Evolutionary conservation across 2,329 filamentous ascomycete genomes (phyloP).

Genomic region (Didymella pinodella): DNA sequence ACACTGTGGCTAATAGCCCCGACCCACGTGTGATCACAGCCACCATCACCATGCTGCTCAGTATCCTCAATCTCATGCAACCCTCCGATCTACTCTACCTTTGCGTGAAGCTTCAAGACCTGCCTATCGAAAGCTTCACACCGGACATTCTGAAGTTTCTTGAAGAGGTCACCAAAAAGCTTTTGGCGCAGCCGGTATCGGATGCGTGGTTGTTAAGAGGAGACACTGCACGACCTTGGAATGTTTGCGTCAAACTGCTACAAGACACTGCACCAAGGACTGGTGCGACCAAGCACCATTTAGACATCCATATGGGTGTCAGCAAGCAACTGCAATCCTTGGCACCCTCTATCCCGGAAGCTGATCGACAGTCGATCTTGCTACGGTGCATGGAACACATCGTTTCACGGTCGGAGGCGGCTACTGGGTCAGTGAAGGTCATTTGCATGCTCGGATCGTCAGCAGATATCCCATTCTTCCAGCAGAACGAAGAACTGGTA

Average conservation of each 20-base stretch:
- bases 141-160: constrained; percentile 44
- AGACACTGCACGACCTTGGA: constrained; percentile 55
- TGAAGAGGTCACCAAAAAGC: constrained; percentile 35
- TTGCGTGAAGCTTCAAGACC: constrained; percentile 70
- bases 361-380: constrained; percentile 70
- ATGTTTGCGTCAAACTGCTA: constrained; percentile 71
- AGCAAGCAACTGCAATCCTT: constrained; percentile 68
- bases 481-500: constrained; percentile 35
- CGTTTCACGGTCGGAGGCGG: constrained; percentile 66
- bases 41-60: constrained; percentile 71
- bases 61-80: constrained; percentile 57
- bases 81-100: constrained; percentile 63
- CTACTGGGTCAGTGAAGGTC: constrained; percentile 76
- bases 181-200: constrained; percentile 23
- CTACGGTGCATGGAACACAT: constrained; percentile 74
- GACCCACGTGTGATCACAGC: constrained; percentile 86
- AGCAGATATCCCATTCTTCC: constrained; percentile 36
- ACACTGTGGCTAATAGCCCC: constrained; percentile 79
- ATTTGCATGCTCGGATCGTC: constrained; percentile 47
- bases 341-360: constrained; percentile 64
- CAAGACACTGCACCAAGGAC: constrained; percentile 70
- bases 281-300: constrained; percentile 65
- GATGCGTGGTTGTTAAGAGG: constrained; percentile 26
- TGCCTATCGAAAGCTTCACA: constrained; percentile 44
- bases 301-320: constrained; percentile 70